phyloP scores from a whole-genome alignment of 2,329 filamentous ascomycete genomes.

The Nothomitra cinnamomea region DNA sequence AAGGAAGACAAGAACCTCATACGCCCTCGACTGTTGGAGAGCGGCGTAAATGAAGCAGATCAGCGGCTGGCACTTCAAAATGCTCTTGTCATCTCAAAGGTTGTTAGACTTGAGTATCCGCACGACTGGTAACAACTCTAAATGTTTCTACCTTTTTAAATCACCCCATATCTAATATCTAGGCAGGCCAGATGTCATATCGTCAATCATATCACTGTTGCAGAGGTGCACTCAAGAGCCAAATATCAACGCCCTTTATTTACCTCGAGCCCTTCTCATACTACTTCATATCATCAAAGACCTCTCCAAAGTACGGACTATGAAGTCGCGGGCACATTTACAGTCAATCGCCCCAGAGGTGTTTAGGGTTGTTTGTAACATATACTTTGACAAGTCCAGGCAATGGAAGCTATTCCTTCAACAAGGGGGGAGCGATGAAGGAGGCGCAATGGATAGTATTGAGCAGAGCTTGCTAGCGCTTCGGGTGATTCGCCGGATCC shows the following conservation, averaged over 20 bases:
- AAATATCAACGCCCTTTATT: conserved; percentile 43
- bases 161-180: neutral
- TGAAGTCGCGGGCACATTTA: conserved; percentile 56
- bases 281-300: conserved; percentile 83
- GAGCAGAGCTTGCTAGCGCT: conserved; percentile 63
- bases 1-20: conserved; percentile 63
- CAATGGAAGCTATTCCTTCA: conserved; percentile 48
- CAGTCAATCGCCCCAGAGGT: conserved; percentile 69
- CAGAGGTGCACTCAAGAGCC: conserved; percentile 38
- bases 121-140: conserved; percentile 48
- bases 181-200: conserved; percentile 30
- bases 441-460: conserved; percentile 44
- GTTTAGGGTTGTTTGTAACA: conserved; percentile 57
- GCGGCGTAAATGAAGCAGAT: conserved; percentile 61
- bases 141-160: neutral
- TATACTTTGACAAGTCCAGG: conserved; percentile 60
- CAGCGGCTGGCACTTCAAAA: conserved; percentile 69
- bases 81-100: conserved; percentile 72
- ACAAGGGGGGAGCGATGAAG: conserved; percentile 39
- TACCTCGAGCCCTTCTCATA: conserved; percentile 57
- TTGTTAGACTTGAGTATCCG: conserved; percentile 79
- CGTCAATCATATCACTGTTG: conserved; percentile 37
- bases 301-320: conserved; percentile 61
- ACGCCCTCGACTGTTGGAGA: conserved; percentile 55
- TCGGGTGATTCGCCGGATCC: conserved; percentile 61